A percentile compares a stretch with the other conserved stretches of the same genome.
These are phyloP conservation scores for Rhizomucor miehei DNA, from an alignment of 371 early-diverging fungal species.

Conservation along the genomic window DNA sequence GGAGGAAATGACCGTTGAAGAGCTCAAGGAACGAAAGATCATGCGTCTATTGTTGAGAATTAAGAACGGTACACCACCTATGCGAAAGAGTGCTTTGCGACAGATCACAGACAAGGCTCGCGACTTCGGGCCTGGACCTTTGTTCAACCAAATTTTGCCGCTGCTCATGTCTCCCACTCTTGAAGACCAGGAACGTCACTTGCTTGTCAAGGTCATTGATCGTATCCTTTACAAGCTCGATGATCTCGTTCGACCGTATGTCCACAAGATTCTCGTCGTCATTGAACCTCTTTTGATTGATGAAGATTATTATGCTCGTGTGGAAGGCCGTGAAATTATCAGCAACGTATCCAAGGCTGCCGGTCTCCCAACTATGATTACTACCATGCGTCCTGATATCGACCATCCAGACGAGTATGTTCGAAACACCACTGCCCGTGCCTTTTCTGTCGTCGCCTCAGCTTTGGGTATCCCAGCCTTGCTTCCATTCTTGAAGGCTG, in stretches of 20 bases:
- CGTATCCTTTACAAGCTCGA: constrained; percentile 94
- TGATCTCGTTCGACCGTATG: constrained; percentile 94
- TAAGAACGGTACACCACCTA: constrained; percentile 96
- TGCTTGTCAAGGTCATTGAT: constrained; percentile 96
- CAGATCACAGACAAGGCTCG: constrained; percentile 96
- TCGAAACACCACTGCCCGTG: constrained; percentile 96
- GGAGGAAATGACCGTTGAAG: constrained; percentile 79
- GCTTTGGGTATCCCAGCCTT: constrained; percentile 95
- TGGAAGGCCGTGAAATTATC: constrained; percentile 97
- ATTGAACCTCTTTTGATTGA: constrained; percentile 97
- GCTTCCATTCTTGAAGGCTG: constrained; percentile 94
- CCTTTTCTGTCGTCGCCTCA: constrained; percentile 96
- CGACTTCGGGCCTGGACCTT: constrained; percentile 91
- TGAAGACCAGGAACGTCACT: constrained; percentile 97
- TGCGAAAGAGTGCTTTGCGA: constrained; percentile 90
- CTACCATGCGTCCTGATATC: constrained; percentile 97
- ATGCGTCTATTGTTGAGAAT: constrained; percentile 93
- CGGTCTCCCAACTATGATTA: constrained; percentile 97
- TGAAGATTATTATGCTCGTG: constrained; percentile 96
- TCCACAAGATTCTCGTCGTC: constrained; percentile 97
- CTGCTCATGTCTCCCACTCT: constrained; percentile 94
- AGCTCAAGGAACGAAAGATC: constrained; percentile 93
- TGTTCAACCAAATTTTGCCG: constrained; percentile 96
- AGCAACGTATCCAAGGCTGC: constrained; percentile 97
- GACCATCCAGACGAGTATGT: constrained; percentile 98